Evolutionary conservation across 75 land plant genomes (phyloP), one percentile per base, ranked within the genome.

Genomic region (Selaginella moellendorffii): DNA sequence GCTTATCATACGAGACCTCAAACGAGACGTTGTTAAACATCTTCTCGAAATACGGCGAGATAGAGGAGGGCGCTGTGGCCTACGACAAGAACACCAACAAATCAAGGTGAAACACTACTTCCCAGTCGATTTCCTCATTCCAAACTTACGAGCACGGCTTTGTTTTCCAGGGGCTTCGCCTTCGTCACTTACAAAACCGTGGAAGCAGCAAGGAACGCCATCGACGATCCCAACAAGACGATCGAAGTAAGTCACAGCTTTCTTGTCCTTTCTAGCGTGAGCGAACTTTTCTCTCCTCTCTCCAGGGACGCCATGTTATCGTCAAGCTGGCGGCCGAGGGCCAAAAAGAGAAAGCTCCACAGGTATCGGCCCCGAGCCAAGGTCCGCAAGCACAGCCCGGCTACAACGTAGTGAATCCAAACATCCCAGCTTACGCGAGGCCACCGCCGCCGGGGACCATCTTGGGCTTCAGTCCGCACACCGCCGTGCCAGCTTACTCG

Each of bases 11-110:
- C 54, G 88, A 85, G 5, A 74, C 77, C 2, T 46, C 88, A 31
- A 80, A 69, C 54, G 88, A 85, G 19, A 69, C 77, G 30, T 64
- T 85, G 64, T 71, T 85, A 21, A 75, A 63, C 24, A 76, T 75
- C 24, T 85, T 85, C 54, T 74, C 72, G 19, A 78, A 75, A 70
- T 72, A 82, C 71, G 88, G 88, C 54, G 88, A 82, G 53, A 85
- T 85, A 64, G 86, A 82, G 56, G 88, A 85, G 78, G 88, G 88
- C 54, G 82, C 86, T 19, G 82, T 85, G 73, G 88, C 85, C 36
- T 85, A 78, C 76, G 88, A 85, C 63, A 85, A 85, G 65, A 79
- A 74, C 27, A 80, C 86, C 31, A 80, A 71, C 28, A 80, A 80
- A 60, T 83, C 85, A 61, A 69, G 81, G 81, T 81, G 36, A 17